Evolutionary conservation across 2,329 filamentous ascomycete genomes (phyloP), one percentile per base, ranked within the genome.

Genomic region (Diaporthe amygdali): DNA sequence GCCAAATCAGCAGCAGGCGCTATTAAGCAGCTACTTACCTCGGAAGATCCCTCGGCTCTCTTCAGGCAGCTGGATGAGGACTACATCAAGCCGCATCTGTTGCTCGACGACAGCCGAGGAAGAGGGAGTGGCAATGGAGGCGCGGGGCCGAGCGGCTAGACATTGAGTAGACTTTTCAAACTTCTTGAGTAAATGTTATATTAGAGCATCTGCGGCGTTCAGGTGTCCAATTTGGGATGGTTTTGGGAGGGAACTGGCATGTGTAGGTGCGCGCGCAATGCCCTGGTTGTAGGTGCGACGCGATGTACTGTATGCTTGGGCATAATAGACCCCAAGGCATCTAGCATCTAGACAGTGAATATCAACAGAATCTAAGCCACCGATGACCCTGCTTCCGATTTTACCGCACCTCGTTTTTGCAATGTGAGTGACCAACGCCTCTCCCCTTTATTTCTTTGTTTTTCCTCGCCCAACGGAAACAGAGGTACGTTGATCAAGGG

Each of bases 41-140:
- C 93, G 0, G 94, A 97, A 64, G 96, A 99, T 80, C 95, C 97
- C 54, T 93, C 94, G 12, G 94, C 93, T 55, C 90, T 97, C 83
- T 97, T 99, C 81, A 92, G 91, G 75, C 95, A 97, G 82, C 85
- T 99, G 72, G 96, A 99, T 80, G 96, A 99, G 81, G 94, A 95
- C 72, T 98, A 95, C 80, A 95, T 98, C 82, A 98, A 98, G 85
- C 96, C 96, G 22, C 94, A 92, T 79, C 83, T 98, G 69, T 82
- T 98, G 74, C 87, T 98, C 25, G 95, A 98, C 82, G 93, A 92
- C 55, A 86, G 86, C 30, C 77, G 78, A 47, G 76, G 76, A 46
- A 66, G 75, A 30, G 75, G 77, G 14, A 74, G 75, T 63, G 76
- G 76, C n/a, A 75, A 80, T 55, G 77, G 74, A 12, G 77, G 79